Evolutionary conservation across 2,329 filamentous ascomycete genomes (phyloP), one percentile per base, ranked within the genome.

Genomic region (Stachybotrys chartarum): DNA sequence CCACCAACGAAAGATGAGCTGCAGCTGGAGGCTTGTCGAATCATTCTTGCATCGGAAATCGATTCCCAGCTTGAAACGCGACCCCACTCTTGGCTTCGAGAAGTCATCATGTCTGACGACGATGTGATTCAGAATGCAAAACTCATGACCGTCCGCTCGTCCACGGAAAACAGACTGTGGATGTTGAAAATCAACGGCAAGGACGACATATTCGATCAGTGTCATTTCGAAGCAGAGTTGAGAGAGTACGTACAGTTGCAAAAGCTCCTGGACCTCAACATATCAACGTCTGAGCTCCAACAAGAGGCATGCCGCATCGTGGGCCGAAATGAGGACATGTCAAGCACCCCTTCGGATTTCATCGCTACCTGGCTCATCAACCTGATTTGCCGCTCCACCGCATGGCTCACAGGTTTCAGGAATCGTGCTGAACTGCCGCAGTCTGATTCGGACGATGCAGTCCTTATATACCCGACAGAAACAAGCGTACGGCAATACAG

Each of bases 171-270:
- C 5, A 60, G 66, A 1, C 53, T 68, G 1, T 58, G 56, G 0
- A 56, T 59, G 0, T 54, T 67, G 8, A 58, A 57, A 16, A 67
- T 69, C 3, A 68, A 63, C 1, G 67, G 66, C 0, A 67, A 69
- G 51, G 55, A 63, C 0, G 61, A 61, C 3, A 61, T 69, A 0
- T 69, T 69, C 6, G 64, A 68, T 4, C 53, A 54, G 0, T 69
- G 67, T 52, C 59, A 61, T 1, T 63, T 69, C 0, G 67, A 69
- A 50, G 55, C 45, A 1, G 62, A 64, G 16, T 53, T 69, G 0
- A 48, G 58, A 4, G 54, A 59, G 0, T 64, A 61, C 44, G 61
- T 62, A 1, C 52, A 58, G 8, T 56, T 57, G 0, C 61, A 60
- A 8, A 53, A 54, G 3, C 50, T 62, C 0, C 6, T 59, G 0